phyloP scores from a whole-genome alignment of 352 stramenopile species.

The Thraustochytrium striatum region DNA sequence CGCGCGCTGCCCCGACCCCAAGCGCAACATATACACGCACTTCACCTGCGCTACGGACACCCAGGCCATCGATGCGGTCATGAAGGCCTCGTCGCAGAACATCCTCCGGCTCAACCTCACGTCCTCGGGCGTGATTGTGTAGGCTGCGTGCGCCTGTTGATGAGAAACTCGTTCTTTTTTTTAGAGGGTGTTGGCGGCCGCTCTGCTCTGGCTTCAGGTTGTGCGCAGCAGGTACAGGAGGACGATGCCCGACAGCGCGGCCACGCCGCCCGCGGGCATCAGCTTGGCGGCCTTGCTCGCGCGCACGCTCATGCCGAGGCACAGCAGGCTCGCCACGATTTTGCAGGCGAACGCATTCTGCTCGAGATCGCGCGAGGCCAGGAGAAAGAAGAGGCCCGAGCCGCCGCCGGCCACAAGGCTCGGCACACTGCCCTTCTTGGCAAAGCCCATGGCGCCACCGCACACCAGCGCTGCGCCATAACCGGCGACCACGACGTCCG shows the following conservation, averaged over 20 bases:
- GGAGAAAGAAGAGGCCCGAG: background rate
- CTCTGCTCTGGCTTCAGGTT: too few relatives aligned
- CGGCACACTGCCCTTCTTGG: background rate
- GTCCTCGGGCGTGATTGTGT: conserved; percentile 70
- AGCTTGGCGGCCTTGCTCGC: background rate
- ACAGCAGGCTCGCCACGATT: background rate
- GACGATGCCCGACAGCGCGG: background rate
- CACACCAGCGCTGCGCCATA: conserved; percentile 4
- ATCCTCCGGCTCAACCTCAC: conserved; percentile 88
- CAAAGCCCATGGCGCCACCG: conserved; percentile 16
- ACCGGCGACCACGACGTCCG: background rate
- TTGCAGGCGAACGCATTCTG: background rate
- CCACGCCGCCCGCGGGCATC: conserved; percentile 17
- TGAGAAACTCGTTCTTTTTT: too few relatives aligned
- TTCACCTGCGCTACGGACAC: conserved; percentile 93
- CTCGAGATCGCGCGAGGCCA: background rate
- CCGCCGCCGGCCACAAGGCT: conserved; percentile 5
- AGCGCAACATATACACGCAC: conserved; percentile 66
- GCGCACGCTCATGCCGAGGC: conserved; percentile 1
- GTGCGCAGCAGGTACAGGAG: conserved; percentile 27
- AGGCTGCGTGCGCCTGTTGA: too few relatives aligned
- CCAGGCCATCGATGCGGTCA: conserved; percentile 91
- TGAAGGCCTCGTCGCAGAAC: conserved; percentile 93
- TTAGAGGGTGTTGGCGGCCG: too few relatives aligned
- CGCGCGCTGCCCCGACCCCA: conserved; percentile 78